These are phyloP conservation scores for Aspergillus baeticus DNA, from an alignment of 495 filamentous ascomycete species.

Conservation along the genomic window DNA sequence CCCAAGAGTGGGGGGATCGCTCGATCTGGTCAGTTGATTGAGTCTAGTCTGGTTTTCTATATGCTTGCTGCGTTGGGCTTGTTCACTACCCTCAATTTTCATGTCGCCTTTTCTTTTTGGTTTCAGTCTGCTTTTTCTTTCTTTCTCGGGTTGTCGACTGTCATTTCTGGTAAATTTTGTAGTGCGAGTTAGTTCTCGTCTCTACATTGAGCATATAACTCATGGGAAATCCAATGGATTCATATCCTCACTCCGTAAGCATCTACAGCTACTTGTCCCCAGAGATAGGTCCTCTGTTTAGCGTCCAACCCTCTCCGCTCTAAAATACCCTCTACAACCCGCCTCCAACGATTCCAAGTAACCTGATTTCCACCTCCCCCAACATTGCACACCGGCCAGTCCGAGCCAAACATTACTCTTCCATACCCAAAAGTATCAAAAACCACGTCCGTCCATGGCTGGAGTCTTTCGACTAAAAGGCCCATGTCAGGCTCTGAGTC, in stretches of 20 bases:
- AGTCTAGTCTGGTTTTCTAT: too few relatives aligned
- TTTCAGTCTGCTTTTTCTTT: too few relatives aligned
- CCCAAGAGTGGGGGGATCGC: too few relatives aligned
- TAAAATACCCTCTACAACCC: slow-evolving; percentile 53
- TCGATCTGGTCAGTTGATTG: too few relatives aligned
- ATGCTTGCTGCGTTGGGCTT: too few relatives aligned
- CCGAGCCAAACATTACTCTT: slow-evolving; percentile 84
- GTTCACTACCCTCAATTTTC: too few relatives aligned
- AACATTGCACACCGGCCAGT: slow-evolving; percentile 86
- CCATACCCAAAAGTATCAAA: slow-evolving; percentile 65
- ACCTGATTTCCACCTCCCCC: slow-evolving; percentile 53
- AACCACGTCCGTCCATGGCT: slow-evolving; percentile 65
- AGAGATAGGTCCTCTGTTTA: slow-evolving; percentile 61
- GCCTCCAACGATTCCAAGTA: slow-evolving; percentile 50
- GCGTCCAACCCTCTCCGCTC: slow-evolving; percentile 53
- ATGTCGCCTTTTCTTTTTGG: too few relatives aligned
- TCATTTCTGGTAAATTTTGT: too few relatives aligned
- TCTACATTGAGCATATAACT: too few relatives aligned
- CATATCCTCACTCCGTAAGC: slow-evolving; percentile 58
- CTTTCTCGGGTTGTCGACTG: too few relatives aligned
- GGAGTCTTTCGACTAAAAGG: slow-evolving; percentile 39
- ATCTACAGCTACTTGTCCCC: slow-evolving; percentile 64
- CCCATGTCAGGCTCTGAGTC: slow-evolving; percentile 36
- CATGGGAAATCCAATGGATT: background rate
- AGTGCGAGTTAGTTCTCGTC: too few relatives aligned